Conservation (phyloP, 2,329 filamentous ascomycete species). For the Fusarium metavorans region DNA sequence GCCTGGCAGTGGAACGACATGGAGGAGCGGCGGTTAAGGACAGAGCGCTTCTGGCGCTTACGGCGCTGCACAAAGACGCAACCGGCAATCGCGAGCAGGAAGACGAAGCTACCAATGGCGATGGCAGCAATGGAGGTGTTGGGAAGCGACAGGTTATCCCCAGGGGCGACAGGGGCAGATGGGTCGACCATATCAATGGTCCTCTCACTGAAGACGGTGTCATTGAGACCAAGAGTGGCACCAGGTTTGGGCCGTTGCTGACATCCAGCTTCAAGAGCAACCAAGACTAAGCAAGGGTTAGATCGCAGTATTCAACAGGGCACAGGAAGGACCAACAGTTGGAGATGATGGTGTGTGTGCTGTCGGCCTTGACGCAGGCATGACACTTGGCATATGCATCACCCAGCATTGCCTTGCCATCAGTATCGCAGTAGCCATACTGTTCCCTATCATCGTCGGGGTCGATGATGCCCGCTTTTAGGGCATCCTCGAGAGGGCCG, state of each 20-base stretch:
- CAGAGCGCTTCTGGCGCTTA: constrained; percentile 54
- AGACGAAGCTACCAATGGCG: constrained; percentile 53
- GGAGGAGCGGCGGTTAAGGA: constrained; percentile 49
- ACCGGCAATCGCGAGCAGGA: constrained; percentile 53
- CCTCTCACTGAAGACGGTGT: constrained; percentile 57
- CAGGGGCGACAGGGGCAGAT: constrained; percentile 23
- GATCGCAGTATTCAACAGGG: not conserved
- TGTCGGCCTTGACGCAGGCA: constrained; percentile 59
- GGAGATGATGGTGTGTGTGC: constrained; percentile 57
- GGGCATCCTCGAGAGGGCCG: constrained; percentile 55
- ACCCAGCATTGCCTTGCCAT: constrained; percentile 51
- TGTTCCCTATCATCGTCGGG: constrained; percentile 47
- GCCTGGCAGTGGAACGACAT: constrained; percentile 66
- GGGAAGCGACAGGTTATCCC: constrained; percentile 44
- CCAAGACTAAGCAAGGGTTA: constrained; percentile 54
- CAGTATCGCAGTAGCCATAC: constrained; percentile 61
- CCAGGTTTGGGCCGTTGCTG: constrained; percentile 57
- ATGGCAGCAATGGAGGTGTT: constrained; percentile 59
- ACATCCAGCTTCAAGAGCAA: constrained; percentile 65
- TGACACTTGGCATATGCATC: constrained; percentile 55
- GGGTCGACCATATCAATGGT: constrained; percentile 51
- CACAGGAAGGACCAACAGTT: constrained; percentile 57
- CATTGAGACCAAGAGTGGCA: constrained; percentile 55
- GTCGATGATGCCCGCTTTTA: constrained; percentile 56
- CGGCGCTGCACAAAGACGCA: constrained; percentile 60